Conservation (phyloP, 805 yeast species). For the Martiniozyma abietophila region DNA sequence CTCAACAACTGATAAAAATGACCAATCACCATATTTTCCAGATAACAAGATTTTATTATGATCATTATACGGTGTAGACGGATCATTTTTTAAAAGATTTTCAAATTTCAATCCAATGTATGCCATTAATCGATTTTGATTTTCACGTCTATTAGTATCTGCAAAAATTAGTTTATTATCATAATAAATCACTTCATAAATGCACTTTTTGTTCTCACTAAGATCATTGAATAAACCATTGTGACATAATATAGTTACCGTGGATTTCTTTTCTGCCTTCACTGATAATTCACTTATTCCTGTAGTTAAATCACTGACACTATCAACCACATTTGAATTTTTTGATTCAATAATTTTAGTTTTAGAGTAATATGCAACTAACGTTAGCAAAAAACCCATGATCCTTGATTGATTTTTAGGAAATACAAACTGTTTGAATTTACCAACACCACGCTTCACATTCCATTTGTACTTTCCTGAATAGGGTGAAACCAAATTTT, state of each 20-base stretch:
- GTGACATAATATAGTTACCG: conserved; percentile 9
- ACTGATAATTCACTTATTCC: too few relatives aligned
- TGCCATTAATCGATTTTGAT: conserved; percentile 5
- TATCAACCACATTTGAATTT: too few relatives aligned
- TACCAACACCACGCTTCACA: background rate
- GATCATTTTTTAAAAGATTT: conserved; percentile 6
- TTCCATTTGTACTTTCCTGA: background rate
- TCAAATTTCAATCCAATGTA: conserved; percentile 15
- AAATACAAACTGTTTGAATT: background rate
- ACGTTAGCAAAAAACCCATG: conserved; percentile 3
- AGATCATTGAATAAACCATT: conserved; percentile 12
- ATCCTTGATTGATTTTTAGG: conserved; percentile 4
- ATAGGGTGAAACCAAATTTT: background rate
- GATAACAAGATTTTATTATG: conserved; percentile 10
- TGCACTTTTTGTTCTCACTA: conserved; percentile 1
- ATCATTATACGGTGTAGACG: conserved; percentile 5
- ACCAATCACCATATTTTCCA: conserved; percentile 9
- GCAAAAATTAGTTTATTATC: conserved; percentile 10
- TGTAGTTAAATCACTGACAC: too few relatives aligned
- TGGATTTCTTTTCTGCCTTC: background rate
- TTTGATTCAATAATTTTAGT: too few relatives aligned
- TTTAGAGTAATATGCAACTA: conserved; percentile 9
- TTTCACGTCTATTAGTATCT: conserved; percentile 7
- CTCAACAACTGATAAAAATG: conserved; percentile 12
- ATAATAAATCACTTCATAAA: conserved; percentile 9